phyloP scores from a whole-genome alignment of 495 filamentous ascomycete species.

The Daldinia caldariorum region DNA sequence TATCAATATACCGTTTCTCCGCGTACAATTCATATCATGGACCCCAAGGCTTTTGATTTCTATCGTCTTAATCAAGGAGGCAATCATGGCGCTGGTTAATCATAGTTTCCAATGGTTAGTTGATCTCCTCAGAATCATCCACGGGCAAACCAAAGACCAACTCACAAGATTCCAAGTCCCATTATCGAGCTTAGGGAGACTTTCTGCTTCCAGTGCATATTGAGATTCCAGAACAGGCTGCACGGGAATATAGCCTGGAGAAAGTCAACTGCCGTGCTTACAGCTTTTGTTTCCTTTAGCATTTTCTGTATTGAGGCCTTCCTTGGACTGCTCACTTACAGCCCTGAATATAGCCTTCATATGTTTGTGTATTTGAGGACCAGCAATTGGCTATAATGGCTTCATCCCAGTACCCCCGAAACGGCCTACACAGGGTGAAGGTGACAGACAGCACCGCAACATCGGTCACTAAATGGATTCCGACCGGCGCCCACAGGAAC shows the following conservation, averaged over 20 bases:
- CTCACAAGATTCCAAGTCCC: conserved; percentile 1
- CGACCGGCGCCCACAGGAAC: not conserved
- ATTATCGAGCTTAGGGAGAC: not conserved
- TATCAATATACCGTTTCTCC: not conserved
- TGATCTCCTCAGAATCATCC: not conserved
- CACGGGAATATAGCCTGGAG: not conserved
- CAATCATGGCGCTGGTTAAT: not conserved
- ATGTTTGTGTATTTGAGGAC: not conserved
- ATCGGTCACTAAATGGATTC: not conserved
- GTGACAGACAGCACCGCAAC: not conserved
- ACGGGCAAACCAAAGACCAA: not conserved
- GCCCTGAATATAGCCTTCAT: not conserved
- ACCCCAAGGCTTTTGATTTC: not conserved
- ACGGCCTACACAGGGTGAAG: not conserved
- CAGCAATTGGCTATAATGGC: not conserved
- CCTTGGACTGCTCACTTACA: not conserved
- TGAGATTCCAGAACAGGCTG: not conserved
- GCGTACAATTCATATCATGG: not conserved
- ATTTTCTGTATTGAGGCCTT: not conserved
- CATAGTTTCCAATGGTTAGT: not conserved
- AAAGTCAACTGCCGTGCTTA: not conserved
- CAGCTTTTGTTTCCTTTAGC: not conserved
- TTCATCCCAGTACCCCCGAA: not conserved
- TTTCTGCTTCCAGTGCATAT: not conserved
- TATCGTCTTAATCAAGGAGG: not conserved